Base-by-base conservation (phyloP, 805 yeast species). In the Yarrowia porcina region DNA sequence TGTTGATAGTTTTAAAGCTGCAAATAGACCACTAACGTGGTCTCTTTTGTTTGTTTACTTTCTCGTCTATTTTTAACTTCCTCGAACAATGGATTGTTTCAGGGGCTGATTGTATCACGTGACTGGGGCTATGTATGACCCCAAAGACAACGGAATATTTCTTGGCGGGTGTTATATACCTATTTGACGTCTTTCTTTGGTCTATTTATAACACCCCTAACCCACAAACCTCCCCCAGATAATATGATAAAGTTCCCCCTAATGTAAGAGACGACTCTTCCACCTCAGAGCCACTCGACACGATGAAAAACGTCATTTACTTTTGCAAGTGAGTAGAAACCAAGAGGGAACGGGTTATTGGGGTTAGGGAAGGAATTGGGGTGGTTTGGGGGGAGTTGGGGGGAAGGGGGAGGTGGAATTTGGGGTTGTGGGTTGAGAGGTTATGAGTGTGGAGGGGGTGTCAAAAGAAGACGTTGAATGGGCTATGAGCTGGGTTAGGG, bases 311-410 rank as follows among this genome's bases (percentile, higher is more conserved):
- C 59, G 59, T 56, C 28, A 27, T 56, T 23, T 56, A 56, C 32
- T 56, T 56, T 39, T 56, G 61, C 61, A 63, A 63, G 64, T 61
- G 47, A 35, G 64, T 52, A 25, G 9, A 0, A 11, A 2, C 7
- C 3, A 1, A 1, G 9, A 6, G 9, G n/a, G 4, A 10, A 7
- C 21, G 41, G 41, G 11, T 10, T 10, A 4, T 7, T 10, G 13
- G 21, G 2, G 20, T n/a, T 3, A 5, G 20, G 1, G 38, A n/a
- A n/a, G 38, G 11, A 7, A 7, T 8, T 3, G 17, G 15, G 8
- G 1, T 2, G 17, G 2, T 32, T 4, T 32, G 17, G n/a, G 25
- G 3, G 3, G 42, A 38, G 4, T 38, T 38, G 28, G 28, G 8
- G 28, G 28, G 28, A n/a, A n/a, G n/a, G n/a, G n/a, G n/a, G n/a